Evolutionary conservation across 345 rosid genomes (phyloP).

Genomic region (Balakata baccata): DNA sequence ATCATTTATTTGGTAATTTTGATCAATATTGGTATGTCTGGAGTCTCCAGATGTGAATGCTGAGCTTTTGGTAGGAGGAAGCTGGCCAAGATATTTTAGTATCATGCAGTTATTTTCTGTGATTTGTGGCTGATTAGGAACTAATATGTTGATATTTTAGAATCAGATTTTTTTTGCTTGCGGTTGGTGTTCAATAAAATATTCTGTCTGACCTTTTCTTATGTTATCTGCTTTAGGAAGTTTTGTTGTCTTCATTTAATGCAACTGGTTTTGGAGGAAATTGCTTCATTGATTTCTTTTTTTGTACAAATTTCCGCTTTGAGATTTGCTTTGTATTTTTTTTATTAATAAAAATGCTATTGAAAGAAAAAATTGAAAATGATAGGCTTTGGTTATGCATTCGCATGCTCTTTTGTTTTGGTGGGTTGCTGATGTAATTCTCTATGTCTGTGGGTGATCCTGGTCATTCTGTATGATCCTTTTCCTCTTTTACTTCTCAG

Average conservation of each 20-base stretch:
- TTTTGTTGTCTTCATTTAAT: too few relatives aligned
- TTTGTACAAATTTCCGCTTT: too few relatives aligned
- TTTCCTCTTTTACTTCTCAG: conserved; percentile 25
- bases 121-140: neutral
- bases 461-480: neutral
- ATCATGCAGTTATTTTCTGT: neutral
- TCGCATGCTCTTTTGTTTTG: neutral
- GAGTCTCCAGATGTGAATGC: neutral
- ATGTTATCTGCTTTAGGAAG: too few relatives aligned
- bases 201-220: too few relatives aligned
- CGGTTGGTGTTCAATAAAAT: neutral
- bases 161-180: neutral
- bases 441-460: neutral
- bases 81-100: neutral
- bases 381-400: neutral
- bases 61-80: neutral
- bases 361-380: neutral
- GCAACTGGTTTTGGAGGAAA: too few relatives aligned
- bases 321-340: too few relatives aligned
- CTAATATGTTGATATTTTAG: neutral
- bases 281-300: neutral
- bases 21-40: neutral
- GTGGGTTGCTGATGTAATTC: neutral
- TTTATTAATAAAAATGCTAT: neutral
- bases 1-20: neutral